Evolutionary conservation across 352 stramenopile species (phyloP), one percentile per base, ranked within the genome.

Genomic region (Pythium coloratum): DNA sequence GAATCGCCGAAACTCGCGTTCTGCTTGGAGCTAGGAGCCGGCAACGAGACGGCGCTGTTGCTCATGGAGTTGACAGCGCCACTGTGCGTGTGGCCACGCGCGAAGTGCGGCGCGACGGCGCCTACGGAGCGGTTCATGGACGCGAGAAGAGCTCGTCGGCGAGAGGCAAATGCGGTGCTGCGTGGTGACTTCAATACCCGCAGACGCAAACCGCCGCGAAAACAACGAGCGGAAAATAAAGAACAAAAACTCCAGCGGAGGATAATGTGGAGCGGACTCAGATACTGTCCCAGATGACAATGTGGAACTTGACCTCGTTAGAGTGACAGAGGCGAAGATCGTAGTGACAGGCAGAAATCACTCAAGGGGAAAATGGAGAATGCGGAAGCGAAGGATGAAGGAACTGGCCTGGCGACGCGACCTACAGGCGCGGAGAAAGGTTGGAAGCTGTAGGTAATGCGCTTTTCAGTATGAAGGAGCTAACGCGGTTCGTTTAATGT

Each of bases 361-460:
- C 6, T 12, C 44, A 24, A 14, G 30, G 33, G 6, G 9, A 61
- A 42, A 24, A 67, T 67, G 66, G 66, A 71, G 64, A 54, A 71
- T 59, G 55, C 24, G 10, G 57, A 57, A n/a, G 24, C 6, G 42
- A 32, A 16, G 1, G 60, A 46, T 24, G 49, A 32, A 2, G 28
- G 26, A 46, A 28, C 12, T 14, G 53, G n/a, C n/a, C n/a, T n/a
- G 9, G 46, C 51, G 40, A 8, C 26, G 49, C 67, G 75, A 51
- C 76, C 76, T 1, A 50, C 59, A 26, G 76, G 74, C 24, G 67
- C 74, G 2, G 60, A 76, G 42, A 86, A 84, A 81, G 78, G 74
- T 73, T 8, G 18, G 6, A 16, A 10, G 46, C 46, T 14, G 24
- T 12, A 18, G 0, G 7, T 14, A 8, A 2, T 53, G n/a, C 9